phyloP scores from a whole-genome alignment of 1,139 yeast genomes.

The Hyphopichia buzzinii region DNA sequence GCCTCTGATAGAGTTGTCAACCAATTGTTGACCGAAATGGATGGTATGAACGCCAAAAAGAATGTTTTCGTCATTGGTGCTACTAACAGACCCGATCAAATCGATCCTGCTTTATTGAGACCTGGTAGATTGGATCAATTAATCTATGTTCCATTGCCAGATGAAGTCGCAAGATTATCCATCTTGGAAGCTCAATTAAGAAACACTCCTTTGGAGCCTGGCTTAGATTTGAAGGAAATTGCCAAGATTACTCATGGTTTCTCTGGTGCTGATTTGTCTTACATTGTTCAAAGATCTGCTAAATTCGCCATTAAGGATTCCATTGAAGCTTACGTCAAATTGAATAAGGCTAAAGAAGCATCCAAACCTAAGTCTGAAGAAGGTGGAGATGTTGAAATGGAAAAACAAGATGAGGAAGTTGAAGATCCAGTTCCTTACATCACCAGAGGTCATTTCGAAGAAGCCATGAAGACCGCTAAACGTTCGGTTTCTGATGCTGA shows the following conservation, averaged over 20 bases:
- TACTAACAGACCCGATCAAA: constrained; percentile 98
- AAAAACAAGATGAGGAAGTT: constrained; percentile 48
- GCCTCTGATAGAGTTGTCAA: constrained; percentile 98
- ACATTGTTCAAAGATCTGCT: constrained; percentile 97
- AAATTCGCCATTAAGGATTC: constrained; percentile 98
- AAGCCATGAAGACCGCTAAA: constrained; percentile 99
- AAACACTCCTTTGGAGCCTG: constrained; percentile 98
- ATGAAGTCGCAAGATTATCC: constrained; percentile 88
- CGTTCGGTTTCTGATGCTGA: constrained; percentile 97
- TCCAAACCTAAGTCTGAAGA: constrained; percentile 36
- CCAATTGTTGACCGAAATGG: constrained; percentile 98
- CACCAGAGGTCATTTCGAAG: constrained; percentile 91
- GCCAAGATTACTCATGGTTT: constrained; percentile 94
- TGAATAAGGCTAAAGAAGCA: constrained; percentile 49
- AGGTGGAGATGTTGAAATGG: constrained; percentile 67
- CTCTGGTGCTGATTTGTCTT: constrained; percentile 98
- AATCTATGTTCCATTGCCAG: constrained; percentile 98
- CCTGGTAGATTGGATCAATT: constrained; percentile 99
- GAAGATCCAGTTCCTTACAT: constrained; percentile 95
- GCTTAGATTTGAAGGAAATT: constrained; percentile 80
- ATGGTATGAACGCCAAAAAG: constrained; percentile 99
- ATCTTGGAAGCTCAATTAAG: constrained; percentile 94
- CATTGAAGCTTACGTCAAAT: constrained; percentile 75
- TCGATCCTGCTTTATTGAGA: constrained; percentile 96
- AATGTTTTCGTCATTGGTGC: constrained; percentile 99